Evolutionary conservation across 306 rosid genomes (phyloP), one percentile per base, ranked within the genome.

Genomic region (Cucurbita argyrosperma): DNA sequence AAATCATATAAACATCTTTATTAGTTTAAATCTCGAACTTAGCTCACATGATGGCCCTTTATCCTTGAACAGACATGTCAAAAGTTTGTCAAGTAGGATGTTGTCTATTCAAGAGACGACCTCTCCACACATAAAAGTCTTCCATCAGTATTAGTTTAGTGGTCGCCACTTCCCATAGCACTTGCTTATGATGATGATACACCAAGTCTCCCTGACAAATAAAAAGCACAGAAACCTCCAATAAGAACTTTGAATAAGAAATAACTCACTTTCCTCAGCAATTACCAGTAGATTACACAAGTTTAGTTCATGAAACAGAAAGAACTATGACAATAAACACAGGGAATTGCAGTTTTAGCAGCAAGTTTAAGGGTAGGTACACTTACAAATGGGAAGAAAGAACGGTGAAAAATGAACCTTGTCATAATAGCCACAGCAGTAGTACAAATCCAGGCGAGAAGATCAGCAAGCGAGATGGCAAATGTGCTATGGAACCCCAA

Each of bases 401-500:
- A 56, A 74, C 50, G 43, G 21, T 14, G 53, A 40, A 42, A 30
- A 45, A 74, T 59, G 56, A 21, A 47, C 56, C 69, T 82, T 63
- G 81, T 39, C 69, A 78, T 21, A 68, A 77, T 78, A 65, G 62
- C 77, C 81, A 75, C 42, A 86, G 50, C 21, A 87, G 43, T 56
- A 76, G 64, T 23, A 84, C 12, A 73, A 85, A 67, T 65, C 83
- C 84, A 18, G 85, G 75, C 45, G 80, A 50, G 72, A 89, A 80
- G 68, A 83, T 35, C 57, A 81, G 80, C 42, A 78, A 4, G 18
- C 76, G 63, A 13, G 90, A 84, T 43, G 92, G 85, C 75, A 23
- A 73, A 56, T 55, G 63, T 38, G 69, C 7, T 56, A 71, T 64
- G 73, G 81, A 82, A 72, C 58, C 74, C 37, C 85, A 77, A 1